Percentiles rank a stretch among this genome's conserved stretches.
These are phyloP conservation scores for Flaveria robusta DNA, from an alignment of 129 eudicot genomes.

Conservation along the genomic window DNA sequence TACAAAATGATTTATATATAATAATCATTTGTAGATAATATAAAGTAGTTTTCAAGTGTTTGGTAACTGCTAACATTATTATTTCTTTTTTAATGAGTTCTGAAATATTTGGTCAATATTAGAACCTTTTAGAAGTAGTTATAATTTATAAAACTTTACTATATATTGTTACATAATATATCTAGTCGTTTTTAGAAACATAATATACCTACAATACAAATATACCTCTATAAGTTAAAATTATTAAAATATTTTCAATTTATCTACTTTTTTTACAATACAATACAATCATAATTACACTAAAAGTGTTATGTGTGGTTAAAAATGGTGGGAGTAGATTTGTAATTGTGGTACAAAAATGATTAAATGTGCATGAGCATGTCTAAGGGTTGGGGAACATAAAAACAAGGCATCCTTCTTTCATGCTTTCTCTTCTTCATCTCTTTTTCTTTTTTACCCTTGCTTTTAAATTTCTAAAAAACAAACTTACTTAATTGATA, in stretches of 20 bases:
- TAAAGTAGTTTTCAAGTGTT: conserved; percentile 4
- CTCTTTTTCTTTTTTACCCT: not conserved
- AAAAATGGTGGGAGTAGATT: conserved; percentile 22
- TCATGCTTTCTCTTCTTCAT: conserved; percentile 33
- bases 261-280: too few relatives aligned
- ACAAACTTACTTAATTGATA: not conserved
- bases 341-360: conserved; percentile 30
- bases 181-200: not conserved
- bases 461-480: not conserved
- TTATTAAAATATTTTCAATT: not conserved
- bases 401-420: conserved; percentile 46
- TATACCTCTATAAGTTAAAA: not conserved
- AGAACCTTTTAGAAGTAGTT: not conserved
- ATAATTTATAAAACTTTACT: not conserved
- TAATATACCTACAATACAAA: not conserved
- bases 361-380: conserved; percentile 43
- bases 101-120: not conserved
- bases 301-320: not conserved
- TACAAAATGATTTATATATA: not conserved
- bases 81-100: not conserved
- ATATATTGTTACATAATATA: not conserved
- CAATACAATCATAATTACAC: not conserved
- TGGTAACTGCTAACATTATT: not conserved
- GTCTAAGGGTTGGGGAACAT: conserved; percentile 50
- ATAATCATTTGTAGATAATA: not conserved